Evolutionary conservation across 257 asterid genomes (phyloP), one percentile per base, ranked within the genome.

Genomic region (Salvia miltiorrhiza): DNA sequence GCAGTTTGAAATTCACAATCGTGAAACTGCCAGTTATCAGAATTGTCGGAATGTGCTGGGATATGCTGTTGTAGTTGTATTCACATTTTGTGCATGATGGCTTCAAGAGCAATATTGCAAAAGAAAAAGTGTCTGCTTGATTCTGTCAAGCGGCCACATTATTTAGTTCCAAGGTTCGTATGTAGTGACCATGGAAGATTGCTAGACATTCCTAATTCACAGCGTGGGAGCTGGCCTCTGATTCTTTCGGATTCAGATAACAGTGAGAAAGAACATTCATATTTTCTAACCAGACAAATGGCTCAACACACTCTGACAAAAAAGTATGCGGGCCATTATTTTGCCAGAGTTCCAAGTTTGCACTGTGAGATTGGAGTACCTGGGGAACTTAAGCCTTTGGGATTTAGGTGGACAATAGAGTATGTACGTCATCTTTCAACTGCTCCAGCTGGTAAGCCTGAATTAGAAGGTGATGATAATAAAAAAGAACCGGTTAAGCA

Each of bases 31-130:
- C 81, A 60, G 74, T 43, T 5, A 58, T n/a, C 65, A 39, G 60
- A 39, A 24, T 58, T 32, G 11, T 54, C 26, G n/a, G 67, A 43
- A 67, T 57, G 80, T 63, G 65, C 79, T 76, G 70, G 73, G 77
- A 66, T 67, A 84, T 79, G 82, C 44, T 67, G 16, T 60, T 59
- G 35, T 80, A 80, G 80, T 76, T 81, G 73, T 67, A 67, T 76
- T 73, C 78, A 58, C 37, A 64, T 24, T 37, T 74, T 66, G 73
- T 67, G 74, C 68, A 61, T 70, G 55, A 93, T 93, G 97, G 90
- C 97, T 77, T 87, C 97, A 41, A 86, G 91, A 80, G 90, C 95
- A 70, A 78, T 90, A 77, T 76, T 84, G 74, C 81, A 71, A 58
- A 84, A 79, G 80, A 93, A 77, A 63, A 88, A 71, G 78, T 75